phyloP scores from a whole-genome alignment of 2,329 filamentous ascomycete species.

The Hymenoscyphus albidus region DNA sequence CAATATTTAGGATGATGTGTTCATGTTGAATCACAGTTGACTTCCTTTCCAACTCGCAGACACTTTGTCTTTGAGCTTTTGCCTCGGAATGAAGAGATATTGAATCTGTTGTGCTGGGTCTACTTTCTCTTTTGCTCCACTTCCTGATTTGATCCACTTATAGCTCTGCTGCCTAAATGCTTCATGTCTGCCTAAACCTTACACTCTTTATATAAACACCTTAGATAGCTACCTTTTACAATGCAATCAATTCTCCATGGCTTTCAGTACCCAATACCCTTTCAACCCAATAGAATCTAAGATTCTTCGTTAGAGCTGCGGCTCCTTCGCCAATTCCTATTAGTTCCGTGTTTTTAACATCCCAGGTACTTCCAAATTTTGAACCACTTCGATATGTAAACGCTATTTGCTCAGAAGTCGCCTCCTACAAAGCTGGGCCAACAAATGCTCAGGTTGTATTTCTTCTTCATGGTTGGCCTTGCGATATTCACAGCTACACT shows the following conservation, averaged over 20 bases:
- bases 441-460: conserved; percentile 8
- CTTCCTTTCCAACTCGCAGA: too few relatives aligned
- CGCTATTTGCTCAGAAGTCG: neutral
- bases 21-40: neutral
- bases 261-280: too few relatives aligned
- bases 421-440: neutral
- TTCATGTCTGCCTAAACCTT: too few relatives aligned
- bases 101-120: too few relatives aligned
- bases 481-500: conserved; percentile 8
- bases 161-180: too few relatives aligned
- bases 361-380: neutral
- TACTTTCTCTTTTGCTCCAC: too few relatives aligned
- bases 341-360: neutral
- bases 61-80: neutral
- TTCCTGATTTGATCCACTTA: too few relatives aligned
- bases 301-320: neutral
- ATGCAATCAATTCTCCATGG: too few relatives aligned
- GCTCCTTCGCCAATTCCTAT: neutral
- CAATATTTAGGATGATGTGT: neutral
- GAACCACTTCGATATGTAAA: neutral
- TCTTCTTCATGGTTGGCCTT: conserved; percentile 14
- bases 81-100: neutral
- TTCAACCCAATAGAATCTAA: too few relatives aligned
- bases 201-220: too few relatives aligned
- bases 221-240: too few relatives aligned